Conservation (phyloP, 352 stramenopile species). For the Globisporangium barbulae region DNA sequence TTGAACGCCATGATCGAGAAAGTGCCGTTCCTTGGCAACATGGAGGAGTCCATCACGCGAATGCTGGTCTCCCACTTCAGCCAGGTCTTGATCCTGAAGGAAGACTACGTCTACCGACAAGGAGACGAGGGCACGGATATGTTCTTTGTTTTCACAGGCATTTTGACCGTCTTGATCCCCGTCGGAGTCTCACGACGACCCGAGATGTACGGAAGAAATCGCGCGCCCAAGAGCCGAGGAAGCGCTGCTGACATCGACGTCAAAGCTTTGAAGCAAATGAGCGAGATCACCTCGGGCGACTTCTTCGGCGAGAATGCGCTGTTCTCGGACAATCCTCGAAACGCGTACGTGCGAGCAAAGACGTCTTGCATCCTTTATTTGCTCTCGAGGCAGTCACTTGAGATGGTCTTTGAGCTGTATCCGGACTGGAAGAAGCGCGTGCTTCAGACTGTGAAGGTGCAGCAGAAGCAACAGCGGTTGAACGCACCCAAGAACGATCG, state of each 20-base stretch:
- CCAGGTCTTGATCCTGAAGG: conserved; percentile 36
- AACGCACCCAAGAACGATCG: conserved; percentile 13
- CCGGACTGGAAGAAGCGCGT: conserved; percentile 50
- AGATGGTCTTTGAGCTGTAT: conserved; percentile 48
- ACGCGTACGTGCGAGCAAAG: conserved; percentile 32
- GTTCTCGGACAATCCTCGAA: conserved; percentile 34
- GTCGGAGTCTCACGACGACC: not conserved
- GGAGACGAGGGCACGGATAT: conserved; percentile 55
- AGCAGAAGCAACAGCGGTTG: conserved; percentile 40
- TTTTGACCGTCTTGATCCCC: conserved; percentile 35
- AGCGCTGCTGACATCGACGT: conserved; percentile 6
- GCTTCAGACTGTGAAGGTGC: conserved; percentile 37
- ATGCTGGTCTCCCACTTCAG: conserved; percentile 52
- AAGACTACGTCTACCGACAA: conserved; percentile 41
- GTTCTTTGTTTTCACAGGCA: conserved; percentile 55
- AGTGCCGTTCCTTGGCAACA: conserved; percentile 44
- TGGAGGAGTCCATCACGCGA: conserved; percentile 44
- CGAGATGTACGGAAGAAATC: not conserved
- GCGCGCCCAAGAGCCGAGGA: not conserved
- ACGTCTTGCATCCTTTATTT: conserved; percentile 51
- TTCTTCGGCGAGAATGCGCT: conserved; percentile 46
- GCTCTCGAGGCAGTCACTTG: conserved; percentile 38
- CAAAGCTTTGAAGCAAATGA: conserved; percentile 27
- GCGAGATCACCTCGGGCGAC: conserved; percentile 29
- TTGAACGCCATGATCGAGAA: conserved; percentile 52